Conservation (phyloP, 768 basidiomycete species). For the Lactarius quietus region DNA sequence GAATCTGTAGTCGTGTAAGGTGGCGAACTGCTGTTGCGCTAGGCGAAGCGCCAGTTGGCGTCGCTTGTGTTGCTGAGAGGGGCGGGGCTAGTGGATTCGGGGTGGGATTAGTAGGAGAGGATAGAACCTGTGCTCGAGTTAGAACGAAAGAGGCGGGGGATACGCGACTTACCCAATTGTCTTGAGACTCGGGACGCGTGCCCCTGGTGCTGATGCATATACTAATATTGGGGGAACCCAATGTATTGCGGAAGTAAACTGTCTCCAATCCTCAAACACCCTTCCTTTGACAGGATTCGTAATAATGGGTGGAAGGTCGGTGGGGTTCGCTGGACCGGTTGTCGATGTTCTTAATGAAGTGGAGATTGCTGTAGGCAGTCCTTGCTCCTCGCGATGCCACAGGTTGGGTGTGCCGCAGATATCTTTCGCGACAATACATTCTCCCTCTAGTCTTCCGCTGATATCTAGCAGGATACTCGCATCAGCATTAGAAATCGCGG, state of each 20-base stretch:
- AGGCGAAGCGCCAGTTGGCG: neutral
- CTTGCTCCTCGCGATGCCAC: neutral
- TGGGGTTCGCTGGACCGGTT: neutral
- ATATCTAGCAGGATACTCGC: conserved; percentile 1
- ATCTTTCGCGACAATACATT: conserved; percentile 1
- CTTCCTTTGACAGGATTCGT: neutral
- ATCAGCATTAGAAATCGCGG: neutral
- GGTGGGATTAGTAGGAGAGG: neutral
- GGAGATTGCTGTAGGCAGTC: neutral
- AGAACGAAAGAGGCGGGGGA: neutral
- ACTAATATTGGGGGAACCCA: neutral
- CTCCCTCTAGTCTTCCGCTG: conserved; percentile 15
- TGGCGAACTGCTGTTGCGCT: neutral
- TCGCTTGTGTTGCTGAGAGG: neutral
- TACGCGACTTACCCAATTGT: neutral
- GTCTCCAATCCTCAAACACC: conserved; percentile 8
- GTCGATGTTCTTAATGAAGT: neutral
- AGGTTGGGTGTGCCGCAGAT: neutral
- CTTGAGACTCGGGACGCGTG: neutral
- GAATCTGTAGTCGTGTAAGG: neutral
- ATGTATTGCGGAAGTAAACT: neutral
- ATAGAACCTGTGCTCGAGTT: neutral
- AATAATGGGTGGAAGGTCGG: neutral
- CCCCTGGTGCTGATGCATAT: neutral
- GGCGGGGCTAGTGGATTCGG: neutral